Base-by-base conservation (phyloP, 2,329 filamentous ascomycete species). In the Diaporthe sp. region DNA sequence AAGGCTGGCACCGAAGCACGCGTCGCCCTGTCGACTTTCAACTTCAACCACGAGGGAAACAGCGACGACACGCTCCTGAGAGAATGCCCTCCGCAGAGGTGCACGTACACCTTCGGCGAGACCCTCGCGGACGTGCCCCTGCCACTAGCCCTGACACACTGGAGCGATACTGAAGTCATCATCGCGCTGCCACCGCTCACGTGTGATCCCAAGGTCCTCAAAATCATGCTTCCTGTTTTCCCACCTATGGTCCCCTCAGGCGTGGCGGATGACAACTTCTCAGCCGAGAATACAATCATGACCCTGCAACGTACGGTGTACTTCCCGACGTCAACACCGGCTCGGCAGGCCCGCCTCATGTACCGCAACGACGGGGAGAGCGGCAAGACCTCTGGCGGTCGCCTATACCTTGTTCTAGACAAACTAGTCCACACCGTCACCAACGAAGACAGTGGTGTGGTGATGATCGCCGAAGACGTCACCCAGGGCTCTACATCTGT, bases 101-200 rank as follows among this genome's bases (percentile, higher is more conserved):
- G 68, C 42, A 58, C 37, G 13, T 71, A 71, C 34, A 34, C 22
- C 2, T 71, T 57, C 17, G 55, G 68, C 20, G 68, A 71, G 68
- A 58, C 51, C 4, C 55, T 71, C 6, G 42, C 51, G 1, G 68
- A 71, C 25, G 39, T 58, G 6, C 51, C 68, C 17, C 31, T 71
- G 3, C 68, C 51, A 5, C 39, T 71, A 5, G 68, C 68, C 7
- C 53, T 71, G 10, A 71, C 68, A 22, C 68, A 71, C 42, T 71
- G 68, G 68, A 47, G 28, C 25, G 68, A 71, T 10, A 71, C 39
- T 9, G 51, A 58, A 31, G 34, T 71, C 37, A 31, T 71, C 51
- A 15, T 71, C 42, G 68, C 68, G 8, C 44, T 73, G 17, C 71
- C 71, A 10, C 57, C 71, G 1, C 71, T 65, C 8, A 73, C 71